Conservation (phyloP, 495 filamentous ascomycete species). For the Neurospora sublineolata region DNA sequence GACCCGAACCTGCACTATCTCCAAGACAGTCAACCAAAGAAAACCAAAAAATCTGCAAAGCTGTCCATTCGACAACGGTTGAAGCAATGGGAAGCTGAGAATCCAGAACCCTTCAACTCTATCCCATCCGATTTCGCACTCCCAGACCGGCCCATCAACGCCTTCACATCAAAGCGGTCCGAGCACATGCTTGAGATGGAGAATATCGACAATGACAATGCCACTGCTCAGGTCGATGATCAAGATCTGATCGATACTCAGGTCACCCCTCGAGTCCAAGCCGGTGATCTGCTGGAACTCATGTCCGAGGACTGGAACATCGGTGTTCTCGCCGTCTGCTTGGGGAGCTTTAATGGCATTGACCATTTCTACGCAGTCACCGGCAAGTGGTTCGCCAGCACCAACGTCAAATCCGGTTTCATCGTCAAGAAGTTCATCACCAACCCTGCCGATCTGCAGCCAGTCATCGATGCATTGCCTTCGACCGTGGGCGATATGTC, state of each 20-base stretch:
- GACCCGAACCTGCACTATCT: not conserved
- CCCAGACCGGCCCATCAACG: not conserved
- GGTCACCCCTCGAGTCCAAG: constrained; percentile 35
- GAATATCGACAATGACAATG: not conserved
- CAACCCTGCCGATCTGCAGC: constrained; percentile 40
- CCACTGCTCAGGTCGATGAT: constrained; percentile 3
- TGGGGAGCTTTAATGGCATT: constrained; percentile 49
- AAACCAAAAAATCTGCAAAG: not conserved
- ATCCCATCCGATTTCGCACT: not conserved
- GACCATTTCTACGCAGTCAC: constrained; percentile 61
- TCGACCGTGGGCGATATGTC: constrained; percentile 11
- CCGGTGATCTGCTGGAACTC: constrained; percentile 66
- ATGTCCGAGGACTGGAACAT: constrained; percentile 27
- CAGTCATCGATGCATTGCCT: constrained; percentile 53
- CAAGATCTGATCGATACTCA: not conserved
- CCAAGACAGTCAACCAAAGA: not conserved
- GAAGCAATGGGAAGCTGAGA: constrained; percentile 42
- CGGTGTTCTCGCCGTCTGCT: constrained; percentile 52
- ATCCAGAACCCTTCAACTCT: constrained; percentile 13
- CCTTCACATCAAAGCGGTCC: not conserved
- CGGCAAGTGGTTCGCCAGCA: constrained; percentile 60
- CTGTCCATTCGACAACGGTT: constrained; percentile 38
- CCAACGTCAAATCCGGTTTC: constrained; percentile 39
- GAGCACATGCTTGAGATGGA: constrained; percentile 11
- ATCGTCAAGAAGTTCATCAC: constrained; percentile 51